These are phyloP conservation scores for Moniliophthora roreri DNA, from an alignment of 1,284 basidiomycete genomes.

Conservation along the genomic window DNA sequence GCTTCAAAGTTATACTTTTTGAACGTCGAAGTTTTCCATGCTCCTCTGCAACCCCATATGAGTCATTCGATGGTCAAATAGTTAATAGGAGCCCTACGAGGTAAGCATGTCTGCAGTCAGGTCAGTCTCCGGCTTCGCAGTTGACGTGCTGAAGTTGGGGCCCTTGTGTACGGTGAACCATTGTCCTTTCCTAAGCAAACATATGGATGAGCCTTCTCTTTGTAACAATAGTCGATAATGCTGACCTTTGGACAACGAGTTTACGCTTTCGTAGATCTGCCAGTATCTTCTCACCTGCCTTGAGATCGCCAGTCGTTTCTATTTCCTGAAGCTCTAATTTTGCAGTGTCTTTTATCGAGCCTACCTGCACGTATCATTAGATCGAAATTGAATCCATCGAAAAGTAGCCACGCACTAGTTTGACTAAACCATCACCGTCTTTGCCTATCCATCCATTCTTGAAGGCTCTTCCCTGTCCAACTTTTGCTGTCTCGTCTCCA, in stretches of 20 bases:
- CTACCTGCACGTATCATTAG: constrained; percentile 38
- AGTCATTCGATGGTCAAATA: too few relatives aligned
- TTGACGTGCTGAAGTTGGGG: constrained; percentile 85
- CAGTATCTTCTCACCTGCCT: constrained; percentile 75
- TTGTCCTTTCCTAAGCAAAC: constrained; percentile 80
- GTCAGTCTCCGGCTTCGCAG: constrained; percentile 98
- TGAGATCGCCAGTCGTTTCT: constrained; percentile 67
- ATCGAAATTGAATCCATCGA: background rate
- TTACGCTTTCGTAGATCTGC: constrained; percentile 93
- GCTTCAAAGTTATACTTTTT: constrained; percentile 99
- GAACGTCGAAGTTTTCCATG: constrained; percentile 91
- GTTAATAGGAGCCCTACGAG: constrained; percentile 69
- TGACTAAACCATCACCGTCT: constrained; percentile 86
- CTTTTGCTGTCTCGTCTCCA: constrained; percentile 84
- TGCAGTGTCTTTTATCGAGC: constrained; percentile 72
- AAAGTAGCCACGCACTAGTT: constrained; percentile 58
- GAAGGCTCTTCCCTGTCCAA: constrained; percentile 94
- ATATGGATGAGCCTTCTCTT: constrained; percentile 10
- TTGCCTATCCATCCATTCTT: constrained; percentile 97
- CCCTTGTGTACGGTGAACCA: constrained; percentile 94
- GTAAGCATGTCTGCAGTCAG: constrained; percentile 94
- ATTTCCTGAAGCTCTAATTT: constrained; percentile 79
- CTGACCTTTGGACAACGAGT: constrained; percentile 71
- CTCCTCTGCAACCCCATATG: constrained; percentile 52
- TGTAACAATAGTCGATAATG: background rate